Evolutionary conservation across 2,329 filamentous ascomycete species (phyloP), one percentile per base, ranked within the genome.

Genomic region (Metarhizium humberi): DNA sequence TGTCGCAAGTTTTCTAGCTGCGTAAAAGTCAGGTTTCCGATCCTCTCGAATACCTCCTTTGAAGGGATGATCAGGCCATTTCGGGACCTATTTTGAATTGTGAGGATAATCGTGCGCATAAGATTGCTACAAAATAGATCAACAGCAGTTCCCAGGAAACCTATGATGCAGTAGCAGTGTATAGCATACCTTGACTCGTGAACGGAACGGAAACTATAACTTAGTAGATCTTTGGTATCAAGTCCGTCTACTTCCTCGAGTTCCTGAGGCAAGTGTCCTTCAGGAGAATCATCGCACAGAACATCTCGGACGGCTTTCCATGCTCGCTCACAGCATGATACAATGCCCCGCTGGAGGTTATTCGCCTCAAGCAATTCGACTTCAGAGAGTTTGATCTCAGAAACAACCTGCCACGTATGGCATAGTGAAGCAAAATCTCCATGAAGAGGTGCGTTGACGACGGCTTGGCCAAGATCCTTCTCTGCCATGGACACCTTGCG

Each of bases 171-270:
- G 36, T 3, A 52, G 3, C 8, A n/a, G 43, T 11, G 2, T 29
- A 10, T 20, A 3, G 55, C 71, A 58, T 73, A 90, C 87, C 90
- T 96, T 29, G 92, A 90, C 71, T 99, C 94, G 59, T 96, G 92
- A n/a, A 96, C 78, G 6, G 91, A 90, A 62, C 94, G 84, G 80
- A 96, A 99, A 59, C 91, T 96, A 69, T 94, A 99, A 60, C 92
- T 97, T 50, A 99, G 72, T 18, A 95, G 79, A 63, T 95, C 90
- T 66, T 96, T 97, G 0, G 90, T 91, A 52, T 88, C 86, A 2
- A 90, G 77, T 1, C 85, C 87, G 4, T 86, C 79, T 16, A 82
- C 73, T 38, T 87, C 85, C 53, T 88, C 82, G n/a, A 90, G 69
- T 30, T 92, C 88, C 52, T 92, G 84, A 0, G 86, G 87, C 3